phyloP scores from a whole-genome alignment of 495 filamentous ascomycete genomes.

The Penicillium arizonense region DNA sequence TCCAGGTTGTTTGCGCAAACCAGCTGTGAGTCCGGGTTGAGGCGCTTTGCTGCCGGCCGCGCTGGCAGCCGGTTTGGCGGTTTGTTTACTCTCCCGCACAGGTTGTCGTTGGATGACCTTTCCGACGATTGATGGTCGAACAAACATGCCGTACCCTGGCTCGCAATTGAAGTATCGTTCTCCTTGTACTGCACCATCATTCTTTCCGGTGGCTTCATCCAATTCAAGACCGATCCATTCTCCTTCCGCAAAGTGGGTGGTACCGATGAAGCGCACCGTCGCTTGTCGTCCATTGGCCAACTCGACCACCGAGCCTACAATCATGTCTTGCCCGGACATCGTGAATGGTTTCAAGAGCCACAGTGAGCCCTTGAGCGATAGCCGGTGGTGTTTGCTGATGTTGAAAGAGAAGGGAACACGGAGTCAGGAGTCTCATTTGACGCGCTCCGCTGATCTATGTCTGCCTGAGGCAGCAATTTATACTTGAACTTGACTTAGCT shows the following conservation, averaged over 20 bases:
- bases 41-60: slow-evolving; percentile 31
- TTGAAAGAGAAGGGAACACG: slow-evolving; percentile 8
- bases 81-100: slow-evolving; percentile 39
- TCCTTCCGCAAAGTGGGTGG: slow-evolving; percentile 73
- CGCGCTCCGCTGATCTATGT: slow-evolving; percentile 16
- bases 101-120: slow-evolving; percentile 54
- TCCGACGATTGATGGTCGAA: slow-evolving; percentile 60
- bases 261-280: slow-evolving; percentile 76
- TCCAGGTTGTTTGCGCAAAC: slow-evolving; percentile 37
- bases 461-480: slow-evolving; percentile 19
- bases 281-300: slow-evolving; percentile 74
- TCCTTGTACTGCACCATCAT: slow-evolving; percentile 88
- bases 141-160: slow-evolving; percentile 83
- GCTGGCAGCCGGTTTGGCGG: slow-evolving; percentile 24
- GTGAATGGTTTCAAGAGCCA: slow-evolving; percentile 12
- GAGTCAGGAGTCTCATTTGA: slow-evolving; percentile 17
- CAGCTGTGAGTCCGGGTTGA: slow-evolving; percentile 28
- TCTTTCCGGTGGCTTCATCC: slow-evolving; percentile 81
- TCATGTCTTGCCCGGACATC: slow-evolving; percentile 37
- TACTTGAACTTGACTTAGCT: neutral
- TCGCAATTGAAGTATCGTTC: slow-evolving; percentile 88
- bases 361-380: slow-evolving; percentile 13
- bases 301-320: slow-evolving; percentile 59
- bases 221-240: slow-evolving; percentile 93
- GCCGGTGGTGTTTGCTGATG: slow-evolving; percentile 15